Evolutionary conservation across 163 green algal genomes (phyloP).

Genomic region (Trebouxiophyceae sp.): DNA sequence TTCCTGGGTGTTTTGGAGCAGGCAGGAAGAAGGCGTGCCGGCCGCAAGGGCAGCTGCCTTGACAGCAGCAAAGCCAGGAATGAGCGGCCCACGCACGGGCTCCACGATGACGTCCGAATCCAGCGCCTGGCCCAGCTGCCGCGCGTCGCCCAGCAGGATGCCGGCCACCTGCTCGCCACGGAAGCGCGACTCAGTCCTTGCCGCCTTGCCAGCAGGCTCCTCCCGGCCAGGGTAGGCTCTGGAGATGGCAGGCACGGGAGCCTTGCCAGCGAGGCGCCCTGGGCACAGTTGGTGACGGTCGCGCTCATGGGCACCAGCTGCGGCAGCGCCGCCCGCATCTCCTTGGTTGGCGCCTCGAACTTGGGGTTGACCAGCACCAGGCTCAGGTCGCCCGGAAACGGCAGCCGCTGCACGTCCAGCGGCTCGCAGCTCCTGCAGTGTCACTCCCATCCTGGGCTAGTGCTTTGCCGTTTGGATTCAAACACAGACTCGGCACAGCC

Average conservation of each 20-base stretch:
- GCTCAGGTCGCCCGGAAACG: conserved; percentile 53
- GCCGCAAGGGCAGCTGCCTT: conserved; percentile 81
- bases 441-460: neutral
- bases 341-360: conserved; percentile 88
- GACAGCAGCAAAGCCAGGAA: conserved; percentile 89
- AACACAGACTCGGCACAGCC: neutral
- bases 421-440: conserved; percentile 52
- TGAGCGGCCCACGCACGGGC: conserved; percentile 84
- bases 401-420: conserved; percentile 64
- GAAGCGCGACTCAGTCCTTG: conserved; percentile 90
- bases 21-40: no score
- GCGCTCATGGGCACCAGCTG: conserved; percentile 58
- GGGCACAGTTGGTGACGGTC: conserved; percentile 79
- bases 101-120: conserved; percentile 93
- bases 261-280: conserved; percentile 71
- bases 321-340: conserved; percentile 93
- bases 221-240: conserved; percentile 65
- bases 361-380: conserved; percentile 93
- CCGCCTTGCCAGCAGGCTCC: conserved; percentile 75
- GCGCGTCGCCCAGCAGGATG: conserved; percentile 76
- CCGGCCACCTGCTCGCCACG: conserved; percentile 67
- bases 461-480: no score
- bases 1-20: no score
- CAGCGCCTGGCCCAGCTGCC: conserved; percentile 70
- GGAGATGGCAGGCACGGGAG: conserved; percentile 78